Percentiles rank a stretch among this genome's conserved stretches.
These are phyloP conservation scores for Candida ovalis DNA, from an alignment of 805 yeast genomes.

Conservation along the genomic window DNA sequence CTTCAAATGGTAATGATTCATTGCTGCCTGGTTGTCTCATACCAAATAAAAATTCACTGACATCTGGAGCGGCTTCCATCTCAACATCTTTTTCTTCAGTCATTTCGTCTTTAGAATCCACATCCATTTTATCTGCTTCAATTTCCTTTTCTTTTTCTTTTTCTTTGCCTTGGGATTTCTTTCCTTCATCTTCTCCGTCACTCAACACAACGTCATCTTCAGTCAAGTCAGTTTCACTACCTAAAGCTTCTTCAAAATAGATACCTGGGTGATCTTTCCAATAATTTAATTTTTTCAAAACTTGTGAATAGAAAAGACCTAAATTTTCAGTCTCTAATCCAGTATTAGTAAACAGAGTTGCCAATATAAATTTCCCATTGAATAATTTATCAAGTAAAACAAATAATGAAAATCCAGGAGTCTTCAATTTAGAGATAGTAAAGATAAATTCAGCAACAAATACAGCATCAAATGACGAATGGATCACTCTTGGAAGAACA, in stretches of 20 bases:
- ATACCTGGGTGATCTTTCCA: slow-evolving; percentile 37
- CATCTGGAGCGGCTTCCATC: background rate
- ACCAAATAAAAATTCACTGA: slow-evolving; percentile 8
- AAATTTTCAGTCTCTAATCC: slow-evolving; percentile 77
- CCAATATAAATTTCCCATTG: slow-evolving; percentile 37
- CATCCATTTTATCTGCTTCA: slow-evolving; percentile 2
- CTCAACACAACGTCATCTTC: background rate
- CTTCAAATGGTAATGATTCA: slow-evolving; percentile 27
- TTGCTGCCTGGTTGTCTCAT: slow-evolving; percentile 19
- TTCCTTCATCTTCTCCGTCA: slow-evolving; percentile 11
- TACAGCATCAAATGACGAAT: slow-evolving; percentile 80
- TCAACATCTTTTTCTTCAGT: slow-evolving; percentile 2
- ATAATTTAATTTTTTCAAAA: slow-evolving; percentile 38
- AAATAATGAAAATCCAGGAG: slow-evolving; percentile 35
- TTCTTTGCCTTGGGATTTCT: slow-evolving; percentile 7
- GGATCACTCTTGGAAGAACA: slow-evolving; percentile 69
- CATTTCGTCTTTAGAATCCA: slow-evolving; percentile 1
- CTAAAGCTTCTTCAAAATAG: slow-evolving; percentile 30
- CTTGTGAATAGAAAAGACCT: slow-evolving; percentile 64
- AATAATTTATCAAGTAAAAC: slow-evolving; percentile 46
- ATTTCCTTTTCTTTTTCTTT: slow-evolving; percentile 8
- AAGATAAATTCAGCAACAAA: slow-evolving; percentile 61
- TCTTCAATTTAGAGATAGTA: slow-evolving; percentile 38
- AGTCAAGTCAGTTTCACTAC: slow-evolving; percentile 5
- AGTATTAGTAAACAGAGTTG: slow-evolving; percentile 66